Percentiles rank a stretch among this genome's conserved stretches.
These are phyloP conservation scores for Elsinoe australis DNA, from an alignment of 2,329 filamentous ascomycete species.

Conservation along the genomic window DNA sequence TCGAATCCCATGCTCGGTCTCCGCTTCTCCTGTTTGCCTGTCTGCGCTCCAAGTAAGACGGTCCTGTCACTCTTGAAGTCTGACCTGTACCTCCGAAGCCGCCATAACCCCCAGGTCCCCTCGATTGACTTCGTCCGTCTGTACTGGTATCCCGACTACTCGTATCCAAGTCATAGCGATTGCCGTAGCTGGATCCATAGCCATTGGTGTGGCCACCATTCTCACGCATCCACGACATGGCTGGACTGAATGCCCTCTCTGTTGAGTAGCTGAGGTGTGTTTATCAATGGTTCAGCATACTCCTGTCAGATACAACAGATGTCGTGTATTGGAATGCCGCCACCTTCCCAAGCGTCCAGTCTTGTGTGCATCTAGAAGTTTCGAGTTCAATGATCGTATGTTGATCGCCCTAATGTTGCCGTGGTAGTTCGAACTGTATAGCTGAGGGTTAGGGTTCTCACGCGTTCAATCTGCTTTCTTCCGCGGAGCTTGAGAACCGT, in stretches of 20 bases:
- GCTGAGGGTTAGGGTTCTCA: no score
- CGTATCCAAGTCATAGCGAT: constrained; percentile 31
- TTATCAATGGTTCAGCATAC: no score
- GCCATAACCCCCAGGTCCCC: constrained; percentile 36
- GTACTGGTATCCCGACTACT: constrained; percentile 31
- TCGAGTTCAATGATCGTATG: no score
- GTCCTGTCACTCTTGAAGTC: constrained; percentile 23
- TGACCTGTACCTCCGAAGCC: constrained; percentile 25
- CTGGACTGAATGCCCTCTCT: no score
- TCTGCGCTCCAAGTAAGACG: constrained; percentile 37
- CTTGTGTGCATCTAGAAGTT: no score
- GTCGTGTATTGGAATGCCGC: no score
- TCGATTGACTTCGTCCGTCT: constrained; percentile 29
- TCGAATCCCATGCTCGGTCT: constrained; percentile 26
- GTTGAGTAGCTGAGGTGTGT: not conserved
- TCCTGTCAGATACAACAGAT: no score
- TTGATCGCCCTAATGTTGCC: no score
- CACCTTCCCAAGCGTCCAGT: no score
- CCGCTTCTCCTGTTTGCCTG: constrained; percentile 36
- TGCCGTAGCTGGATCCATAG: constrained; percentile 28
- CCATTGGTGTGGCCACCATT: constrained; percentile 34
- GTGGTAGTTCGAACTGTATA: no score
- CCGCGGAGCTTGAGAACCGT: no score
- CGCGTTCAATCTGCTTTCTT: no score
- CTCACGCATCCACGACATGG: constrained; percentile 17